Evolutionary conservation across 2,329 filamentous ascomycete genomes (phyloP), one percentile per base, ranked within the genome.

Genomic region (Colletotrichum sp.): DNA sequence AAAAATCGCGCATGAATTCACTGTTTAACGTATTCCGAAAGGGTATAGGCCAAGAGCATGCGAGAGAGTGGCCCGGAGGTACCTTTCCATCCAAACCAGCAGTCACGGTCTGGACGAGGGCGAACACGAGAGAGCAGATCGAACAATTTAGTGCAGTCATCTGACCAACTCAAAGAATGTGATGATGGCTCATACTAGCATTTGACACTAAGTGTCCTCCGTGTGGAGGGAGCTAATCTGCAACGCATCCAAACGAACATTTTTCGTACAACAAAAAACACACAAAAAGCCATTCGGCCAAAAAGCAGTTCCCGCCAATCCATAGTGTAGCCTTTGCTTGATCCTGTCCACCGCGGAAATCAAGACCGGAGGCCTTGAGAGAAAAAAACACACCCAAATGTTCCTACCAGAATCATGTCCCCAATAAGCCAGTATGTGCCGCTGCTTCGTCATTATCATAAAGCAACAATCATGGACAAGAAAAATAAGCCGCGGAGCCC

Each of bases 361-460:
- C 68, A 52, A 39, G 22, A 55, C 28, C 28, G 15, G 36, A 32
- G 57, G 34, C 44, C 18, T 59, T 30, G 55, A 16, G 22, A 52
- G 48, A 26, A 30, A n/a, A 36, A 52, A 70, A 36, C 15, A 65
- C 32, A 60, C 59, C 22, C 60, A 16, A 26, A 55, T 60, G 68
- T 65, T 62, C 36, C 59, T 72, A 16, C 39, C 32, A 65, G 22
- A 75, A 59, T 65, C 39, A 71, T 72, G 44, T 55, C 65, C 64
- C 68, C 59, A 26, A 39, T 68, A 69, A 77, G 72, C 48, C 75
- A 76, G 62, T 75, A 76, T 76, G 66, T 75, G 75, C 75, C 44
- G 62, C 74, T 72, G 73, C 67, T 68, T 76, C 68, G 73, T 77
- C 75, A 73, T 77, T 75, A 77, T 77, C 68, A 78, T 72, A 75